Evolutionary conservation across 1,284 basidiomycete species (phyloP), one percentile per base, ranked within the genome.

Genomic region (Neonothopanus nambi): DNA sequence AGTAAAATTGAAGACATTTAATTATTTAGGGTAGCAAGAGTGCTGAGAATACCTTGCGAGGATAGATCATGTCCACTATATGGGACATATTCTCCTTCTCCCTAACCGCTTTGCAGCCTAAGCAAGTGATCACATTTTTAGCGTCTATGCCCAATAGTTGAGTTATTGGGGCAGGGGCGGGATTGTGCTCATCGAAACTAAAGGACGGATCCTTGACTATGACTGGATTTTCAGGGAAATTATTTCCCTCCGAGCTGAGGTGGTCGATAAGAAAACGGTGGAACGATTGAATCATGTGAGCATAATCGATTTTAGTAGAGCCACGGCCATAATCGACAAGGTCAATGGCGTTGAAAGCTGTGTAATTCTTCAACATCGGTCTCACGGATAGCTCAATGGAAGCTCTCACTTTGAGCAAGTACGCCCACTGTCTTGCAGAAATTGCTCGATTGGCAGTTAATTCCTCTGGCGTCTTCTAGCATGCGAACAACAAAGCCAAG

Each of bases 391-490:
- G n/a, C n/a, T 5, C 15, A 9, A 33, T 13, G 24, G 9, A 39
- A 18, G 6, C 12, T 59, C 73, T 38, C 63, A 93, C 93, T 83
- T 70, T 95, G 91, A 15, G 82, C 82, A 21, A 87, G 68, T 5
- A 87, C 85, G 15, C 91, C 89, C 44, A 98, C 91, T 0, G 95
- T 91, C 67, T 94, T 89, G 65, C 95, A 95, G 63, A 98, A 98
- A 70, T 99, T 99, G 67, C 89, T 94, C 5, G 95, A 87, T 68
- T 98, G 97, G 65, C 96, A 98, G 64, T 99, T 98, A 17, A 84
- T 93, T 1, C 96, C 97, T 47, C 79, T 80, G 0, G 96, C 97
- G 65, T 98, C 95, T 67, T 96, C 92, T 23, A 99, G 79, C 95
- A 98, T 99, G 33, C 93, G 83, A 59, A 90, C 90, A 33, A 97